Base-by-base conservation (phyloP, 2,329 filamentous ascomycete species). In the Aspergillus amoenus region DNA sequence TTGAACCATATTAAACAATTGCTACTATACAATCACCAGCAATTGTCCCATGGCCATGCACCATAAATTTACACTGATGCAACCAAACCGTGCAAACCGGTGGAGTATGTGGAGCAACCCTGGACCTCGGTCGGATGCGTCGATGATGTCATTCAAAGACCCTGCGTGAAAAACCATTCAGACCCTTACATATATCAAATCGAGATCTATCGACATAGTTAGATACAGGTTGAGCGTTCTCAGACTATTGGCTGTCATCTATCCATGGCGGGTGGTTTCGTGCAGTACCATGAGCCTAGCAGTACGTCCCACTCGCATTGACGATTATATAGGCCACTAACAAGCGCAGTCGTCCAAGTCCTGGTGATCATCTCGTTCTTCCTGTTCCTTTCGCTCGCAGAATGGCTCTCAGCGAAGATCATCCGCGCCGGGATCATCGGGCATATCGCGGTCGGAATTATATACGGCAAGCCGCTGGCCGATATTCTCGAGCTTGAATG, bases 391-490 rank as follows among this genome's bases (percentile, higher is more conserved):
- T 75, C 72, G 1, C 58, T 78, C 5, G 71, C 76, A 15, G 73
- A 76, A 70, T 79, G 73, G 72, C 21, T 75, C 0, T 76, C 76
- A 2, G 70, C 73, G 18, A 74, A 74, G 60, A 57, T 78, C 32
- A 68, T 80, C 44, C 73, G 73, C 9, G 78, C 78, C 6, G 77
- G 78, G 2, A 74, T 81, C 21, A 77, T 81, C 40, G 79, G 79
- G 4, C 77, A 78, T 44, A 80, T 81, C 55, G 66, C 76, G 2
- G 75, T 81, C 8, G 79, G 79, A 2, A 75, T 81, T 34, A 70
- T 80, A 17, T 81, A 80, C 50, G 79, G 79, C 39, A 61, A 70
- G 30, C 78, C 78, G 2, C 59, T 80, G 18, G 78, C 71, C n/a
- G 72, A 79, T 61, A 77, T 80, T 44, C 66, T 81, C n/a, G 62